Percentiles rank a stretch among this genome's conserved stretches.
Conservation (phyloP, 1,284 basidiomycete species). For the Rhizoctonia solani region DNA sequence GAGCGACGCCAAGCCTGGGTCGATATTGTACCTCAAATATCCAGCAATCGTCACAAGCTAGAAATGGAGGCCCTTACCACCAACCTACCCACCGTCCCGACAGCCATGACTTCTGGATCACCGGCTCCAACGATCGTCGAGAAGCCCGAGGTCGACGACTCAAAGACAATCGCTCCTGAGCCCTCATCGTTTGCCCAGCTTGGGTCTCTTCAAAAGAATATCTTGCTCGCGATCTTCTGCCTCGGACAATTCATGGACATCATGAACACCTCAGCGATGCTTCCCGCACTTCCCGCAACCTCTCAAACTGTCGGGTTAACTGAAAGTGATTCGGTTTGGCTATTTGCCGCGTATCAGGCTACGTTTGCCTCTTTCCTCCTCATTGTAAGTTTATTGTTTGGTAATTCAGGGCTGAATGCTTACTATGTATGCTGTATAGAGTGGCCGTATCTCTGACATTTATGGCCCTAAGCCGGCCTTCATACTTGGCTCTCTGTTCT, state of each 20-base stretch:
- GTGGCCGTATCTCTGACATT: conserved; percentile 37
- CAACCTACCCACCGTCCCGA: neutral
- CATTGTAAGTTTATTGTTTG: conserved; percentile 14
- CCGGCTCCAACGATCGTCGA: conserved; percentile 10
- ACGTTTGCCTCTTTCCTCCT: conserved; percentile 34
- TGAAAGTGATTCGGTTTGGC: conserved; percentile 34
- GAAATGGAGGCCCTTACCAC: too few species aligned
- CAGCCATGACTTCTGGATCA: neutral
- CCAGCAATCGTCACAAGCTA: too few species aligned
- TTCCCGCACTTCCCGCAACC: conserved; percentile 51
- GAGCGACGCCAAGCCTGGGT: too few species aligned
- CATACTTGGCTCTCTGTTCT: conserved; percentile 28
- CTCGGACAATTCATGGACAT: conserved; percentile 54
- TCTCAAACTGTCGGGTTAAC: conserved; percentile 40
- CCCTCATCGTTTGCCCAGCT: conserved; percentile 13
- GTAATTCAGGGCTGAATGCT: neutral
- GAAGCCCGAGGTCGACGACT: conserved; percentile 7
- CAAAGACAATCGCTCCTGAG: conserved; percentile 13
- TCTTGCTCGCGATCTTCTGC: conserved; percentile 52
- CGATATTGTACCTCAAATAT: too few species aligned
- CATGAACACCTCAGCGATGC: conserved; percentile 55
- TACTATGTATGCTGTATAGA: neutral
- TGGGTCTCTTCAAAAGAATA: conserved; percentile 41
- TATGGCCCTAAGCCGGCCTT: conserved; percentile 35
- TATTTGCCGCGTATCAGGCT: conserved; percentile 34